Evolutionary conservation across 2,329 filamentous ascomycete genomes (phyloP).

Genomic region (Colletotrichum echinochloae): DNA sequence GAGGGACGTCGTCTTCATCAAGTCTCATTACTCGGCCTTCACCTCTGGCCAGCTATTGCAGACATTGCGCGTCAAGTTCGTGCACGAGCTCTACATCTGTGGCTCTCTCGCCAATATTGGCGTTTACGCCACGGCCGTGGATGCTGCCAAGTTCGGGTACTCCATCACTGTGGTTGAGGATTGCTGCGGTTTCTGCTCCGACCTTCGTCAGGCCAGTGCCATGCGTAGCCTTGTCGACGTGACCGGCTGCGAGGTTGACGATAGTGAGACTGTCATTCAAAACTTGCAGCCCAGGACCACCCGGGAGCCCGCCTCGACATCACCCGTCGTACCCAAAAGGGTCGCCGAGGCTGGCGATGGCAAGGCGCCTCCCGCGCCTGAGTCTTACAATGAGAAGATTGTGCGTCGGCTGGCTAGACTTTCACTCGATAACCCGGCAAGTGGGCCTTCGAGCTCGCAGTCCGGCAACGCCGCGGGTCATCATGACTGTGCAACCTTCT

Average conservation of each 20-base stretch:
- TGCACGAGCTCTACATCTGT: slow-evolving; percentile 90
- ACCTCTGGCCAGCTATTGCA: slow-evolving; percentile 78
- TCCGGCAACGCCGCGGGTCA: slow-evolving; percentile 40
- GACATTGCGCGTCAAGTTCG: slow-evolving; percentile 83
- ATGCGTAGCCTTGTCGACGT: slow-evolving; percentile 78
- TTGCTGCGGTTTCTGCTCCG: slow-evolving; percentile 84
- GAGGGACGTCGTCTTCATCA: slow-evolving; percentile 68
- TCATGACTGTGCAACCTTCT: slow-evolving; percentile 2
- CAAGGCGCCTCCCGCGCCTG: slow-evolving; percentile 41
- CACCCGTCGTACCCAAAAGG: slow-evolving; percentile 30
- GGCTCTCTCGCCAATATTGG: slow-evolving; percentile 89
- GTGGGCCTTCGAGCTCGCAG: slow-evolving; percentile 18
- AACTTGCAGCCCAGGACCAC: slow-evolving; percentile 38
- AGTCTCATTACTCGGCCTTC: slow-evolving; percentile 91
- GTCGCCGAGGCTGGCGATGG: slow-evolving; percentile 1
- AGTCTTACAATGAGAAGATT: slow-evolving; percentile 23
- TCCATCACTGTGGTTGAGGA: slow-evolving; percentile 89
- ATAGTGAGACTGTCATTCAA: slow-evolving; percentile 37
- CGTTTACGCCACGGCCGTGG: slow-evolving; percentile 90
- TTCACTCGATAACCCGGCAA: slow-evolving; percentile 22
- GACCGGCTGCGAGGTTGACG: slow-evolving; percentile 78
- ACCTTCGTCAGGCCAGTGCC: slow-evolving; percentile 76
- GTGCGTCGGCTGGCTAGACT: slow-evolving; percentile 34
- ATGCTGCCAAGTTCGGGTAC: slow-evolving; percentile 89
- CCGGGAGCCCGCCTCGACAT: neutral